phyloP scores from a whole-genome alignment of 2,329 filamentous ascomycete species.

The Beauveria scarabaeidicola region DNA sequence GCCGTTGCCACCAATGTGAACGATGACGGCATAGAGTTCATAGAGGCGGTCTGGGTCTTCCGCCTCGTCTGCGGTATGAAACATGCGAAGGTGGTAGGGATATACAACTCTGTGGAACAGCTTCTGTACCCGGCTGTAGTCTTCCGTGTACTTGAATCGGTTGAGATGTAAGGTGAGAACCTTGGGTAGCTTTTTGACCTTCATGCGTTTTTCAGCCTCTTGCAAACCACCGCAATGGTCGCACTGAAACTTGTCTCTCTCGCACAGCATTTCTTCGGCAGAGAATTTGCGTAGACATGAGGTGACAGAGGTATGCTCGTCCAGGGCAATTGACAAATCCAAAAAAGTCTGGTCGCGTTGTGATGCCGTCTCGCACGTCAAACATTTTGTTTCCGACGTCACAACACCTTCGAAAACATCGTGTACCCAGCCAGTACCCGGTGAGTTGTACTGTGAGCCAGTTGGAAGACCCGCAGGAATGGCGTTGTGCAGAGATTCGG shows the following conservation, averaged over 20 bases:
- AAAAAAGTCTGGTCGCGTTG: conserved; percentile 93
- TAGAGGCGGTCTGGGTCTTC: conserved; percentile 90
- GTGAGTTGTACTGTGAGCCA: conserved; percentile 40
- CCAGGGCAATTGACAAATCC: conserved; percentile 90
- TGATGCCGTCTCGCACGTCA: conserved; percentile 93
- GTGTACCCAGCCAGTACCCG: conserved; percentile 82
- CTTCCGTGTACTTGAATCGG: conserved; percentile 96
- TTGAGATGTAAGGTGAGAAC: conserved; percentile 91
- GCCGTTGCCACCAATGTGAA: conserved; percentile 92
- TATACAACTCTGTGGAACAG: conserved; percentile 96
- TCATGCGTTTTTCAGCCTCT: conserved; percentile 98
- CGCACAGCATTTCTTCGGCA: conserved; percentile 95
- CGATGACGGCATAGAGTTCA: conserved; percentile 92
- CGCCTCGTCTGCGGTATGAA: conserved; percentile 94
- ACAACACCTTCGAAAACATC: conserved; percentile 92
- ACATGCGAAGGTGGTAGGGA: conserved; percentile 89
- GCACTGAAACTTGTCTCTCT: conserved; percentile 98
- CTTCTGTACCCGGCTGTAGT: conserved; percentile 87
- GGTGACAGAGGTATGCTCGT: conserved; percentile 92
- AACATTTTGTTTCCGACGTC: conserved; percentile 90
- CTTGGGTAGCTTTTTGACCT: conserved; percentile 88
- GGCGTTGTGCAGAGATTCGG: conserved; percentile 40
- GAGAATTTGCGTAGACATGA: conserved; percentile 94
- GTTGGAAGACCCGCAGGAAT: conserved; percentile 27
- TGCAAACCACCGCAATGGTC: conserved; percentile 94